Evolutionary conservation across 495 filamentous ascomycete species (phyloP).

Genomic region (Xylaria cubensis): DNA sequence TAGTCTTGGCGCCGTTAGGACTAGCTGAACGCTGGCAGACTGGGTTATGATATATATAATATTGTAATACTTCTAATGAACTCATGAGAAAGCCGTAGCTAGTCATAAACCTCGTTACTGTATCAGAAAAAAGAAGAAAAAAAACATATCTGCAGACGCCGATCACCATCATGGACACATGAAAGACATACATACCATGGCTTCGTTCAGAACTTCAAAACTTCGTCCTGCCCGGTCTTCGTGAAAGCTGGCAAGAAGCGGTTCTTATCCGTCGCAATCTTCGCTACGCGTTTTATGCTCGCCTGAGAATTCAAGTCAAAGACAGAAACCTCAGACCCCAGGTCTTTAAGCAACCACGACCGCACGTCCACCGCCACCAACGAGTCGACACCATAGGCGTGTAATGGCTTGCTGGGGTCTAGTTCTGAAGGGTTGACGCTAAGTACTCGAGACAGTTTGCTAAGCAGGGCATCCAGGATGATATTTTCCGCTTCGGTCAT

Average conservation of each 20-base stretch:
- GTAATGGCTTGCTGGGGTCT: conserved; percentile 32
- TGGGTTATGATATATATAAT: neutral
- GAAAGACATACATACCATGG: neutral
- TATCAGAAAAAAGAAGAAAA: neutral
- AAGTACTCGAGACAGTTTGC: conserved; percentile 24
- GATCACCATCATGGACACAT: neutral
- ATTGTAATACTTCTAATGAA: neutral
- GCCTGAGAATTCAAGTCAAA: conserved; percentile 42
- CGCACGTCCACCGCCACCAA: conserved; percentile 57
- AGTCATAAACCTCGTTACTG: neutral
- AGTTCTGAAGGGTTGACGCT: conserved; percentile 13
- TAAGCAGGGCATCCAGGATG: conserved; percentile 22
- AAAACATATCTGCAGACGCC: neutral
- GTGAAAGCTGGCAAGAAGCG: conserved; percentile 19
- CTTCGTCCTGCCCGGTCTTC: neutral
- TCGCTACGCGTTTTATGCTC: conserved; percentile 19
- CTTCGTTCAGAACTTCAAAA: neutral
- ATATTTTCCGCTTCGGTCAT: conserved; percentile 8
- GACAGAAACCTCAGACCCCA: conserved; percentile 43
- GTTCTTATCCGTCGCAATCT: conserved; percentile 22
- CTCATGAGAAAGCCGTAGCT: neutral
- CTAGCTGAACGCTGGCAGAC: no score
- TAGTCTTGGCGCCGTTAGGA: no score
- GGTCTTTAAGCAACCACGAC: conserved; percentile 50
- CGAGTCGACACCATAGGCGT: conserved; percentile 52